Base-by-base conservation (phyloP, 257 asterid species). In the Ballota nigra region DNA sequence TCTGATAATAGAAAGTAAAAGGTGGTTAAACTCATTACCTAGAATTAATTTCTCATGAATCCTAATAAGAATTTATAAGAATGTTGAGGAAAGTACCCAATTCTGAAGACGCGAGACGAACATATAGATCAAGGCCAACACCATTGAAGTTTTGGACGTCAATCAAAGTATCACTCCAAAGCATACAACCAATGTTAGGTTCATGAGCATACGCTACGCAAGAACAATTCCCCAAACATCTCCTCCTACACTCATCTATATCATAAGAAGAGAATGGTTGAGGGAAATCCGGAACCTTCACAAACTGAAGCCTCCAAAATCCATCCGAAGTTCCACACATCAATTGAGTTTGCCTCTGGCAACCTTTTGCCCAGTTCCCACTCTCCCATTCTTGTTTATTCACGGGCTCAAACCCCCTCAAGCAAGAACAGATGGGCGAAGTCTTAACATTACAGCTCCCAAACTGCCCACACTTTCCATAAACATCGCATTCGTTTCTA, bases 341-440 rank as follows among this genome's bases (percentile, higher is more conserved):
- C 70, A 80, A 47, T 0, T 4, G 51, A 24, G 10, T 78, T 10
- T 10, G 65, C 68, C 87, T 75, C 6, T 2, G 7, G 51, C 87
- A 83, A 4, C 87, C 87, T 6, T 71, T 15, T 3, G 64, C 72
- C 85, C 83, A 80, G 28, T 75, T 75, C 33, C 85, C 85, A 0
- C 38, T 61, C 10, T 12, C 33, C 87, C 87, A 83, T 41, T 83
- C 82, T 0, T 69, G 65, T 0, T 0, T 8, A 8, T 66, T 66
- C 8, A 5, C 24, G 3, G 83, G 85, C 23, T 71, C 85, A 16
- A 75, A 83, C 33, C 87, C 87, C 38, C 36, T 77, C 76, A 83
- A 24, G 56, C 87, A 83, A 11, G 82, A 68, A 45, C 87, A 83
- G 16, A 81, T 51, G 0, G 83, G 81, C 0, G 52, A 66, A 22